Percentiles rank a stretch among this genome's conserved stretches.
phyloP scores from a whole-genome alignment of 768 basidiomycete genomes.

The Leucogyrophana mollusca region DNA sequence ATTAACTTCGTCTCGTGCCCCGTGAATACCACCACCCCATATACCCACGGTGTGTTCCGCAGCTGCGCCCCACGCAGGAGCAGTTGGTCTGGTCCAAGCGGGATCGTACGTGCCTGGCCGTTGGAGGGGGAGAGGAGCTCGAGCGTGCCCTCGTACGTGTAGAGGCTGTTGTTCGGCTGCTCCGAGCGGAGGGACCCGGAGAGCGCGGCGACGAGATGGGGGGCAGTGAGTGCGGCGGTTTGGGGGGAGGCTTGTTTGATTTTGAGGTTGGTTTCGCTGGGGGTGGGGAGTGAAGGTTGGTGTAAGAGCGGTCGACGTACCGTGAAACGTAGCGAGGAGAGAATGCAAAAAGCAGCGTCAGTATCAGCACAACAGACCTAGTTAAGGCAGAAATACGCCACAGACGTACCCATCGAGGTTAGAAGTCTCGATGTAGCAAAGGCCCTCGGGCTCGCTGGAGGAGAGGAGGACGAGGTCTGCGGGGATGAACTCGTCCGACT shows the following conservation, averaged over 20 bases:
- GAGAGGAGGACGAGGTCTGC: conserved; percentile 88
- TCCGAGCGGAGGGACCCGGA: conserved; percentile 89
- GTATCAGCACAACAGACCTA: no score
- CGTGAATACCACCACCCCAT: conserved; percentile 90
- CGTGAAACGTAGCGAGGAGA: no score
- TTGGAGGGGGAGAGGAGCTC: conserved; percentile 54
- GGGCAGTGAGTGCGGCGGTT: conserved; percentile 76
- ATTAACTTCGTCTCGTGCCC: conserved; percentile 99
- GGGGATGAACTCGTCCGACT: conserved; percentile 92
- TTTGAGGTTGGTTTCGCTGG: conserved; percentile 95
- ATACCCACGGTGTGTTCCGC: conserved; percentile 95
- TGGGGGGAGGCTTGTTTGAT: conserved; percentile 94
- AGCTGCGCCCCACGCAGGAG: conserved; percentile 93
- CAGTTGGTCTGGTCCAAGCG: conserved; percentile 93
- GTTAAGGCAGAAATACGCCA: not conserved
- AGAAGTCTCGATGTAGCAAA: conserved; percentile 97
- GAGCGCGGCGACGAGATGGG: conserved; percentile 67
- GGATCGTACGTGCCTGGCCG: conserved; percentile 74
- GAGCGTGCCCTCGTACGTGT: conserved; percentile 89
- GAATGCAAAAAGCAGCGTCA: not conserved
- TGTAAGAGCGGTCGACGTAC: not conserved
- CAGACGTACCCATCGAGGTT: conserved; percentile 88
- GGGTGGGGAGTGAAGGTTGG: not conserved
- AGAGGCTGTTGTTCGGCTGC: conserved; percentile 96
- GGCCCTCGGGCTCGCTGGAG: conserved; percentile 93